Percentiles rank a stretch among this genome's conserved stretches.
phyloP scores from a whole-genome alignment of 2,329 filamentous ascomycete species.

The Diaporthe capsici region DNA sequence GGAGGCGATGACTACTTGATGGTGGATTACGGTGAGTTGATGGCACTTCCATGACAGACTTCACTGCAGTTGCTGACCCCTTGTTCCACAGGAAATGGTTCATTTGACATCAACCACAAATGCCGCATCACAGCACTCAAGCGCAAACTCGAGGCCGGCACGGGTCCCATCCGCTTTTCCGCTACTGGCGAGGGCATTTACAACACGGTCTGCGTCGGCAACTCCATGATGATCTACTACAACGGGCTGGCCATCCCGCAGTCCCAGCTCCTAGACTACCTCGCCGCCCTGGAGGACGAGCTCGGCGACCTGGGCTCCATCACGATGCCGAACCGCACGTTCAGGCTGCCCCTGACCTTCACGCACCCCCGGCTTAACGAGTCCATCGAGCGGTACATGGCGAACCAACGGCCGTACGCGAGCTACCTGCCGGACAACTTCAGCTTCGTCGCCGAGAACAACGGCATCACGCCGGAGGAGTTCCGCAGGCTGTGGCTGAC shows the following conservation, averaged over 20 bases:
- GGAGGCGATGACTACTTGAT: constrained; percentile 67
- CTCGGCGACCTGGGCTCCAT: constrained; percentile 56
- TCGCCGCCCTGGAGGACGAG: constrained; percentile 54
- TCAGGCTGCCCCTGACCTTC: constrained; percentile 60
- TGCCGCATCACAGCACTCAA: constrained; percentile 69
- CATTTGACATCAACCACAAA: constrained; percentile 69
- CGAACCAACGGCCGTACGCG: constrained; percentile 47
- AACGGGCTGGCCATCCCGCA: constrained; percentile 57
- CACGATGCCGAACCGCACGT: constrained; percentile 59
- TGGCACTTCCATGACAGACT: not conserved
- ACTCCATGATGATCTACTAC: constrained; percentile 61
- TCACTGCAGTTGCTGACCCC: not conserved
- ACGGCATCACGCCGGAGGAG: constrained; percentile 48
- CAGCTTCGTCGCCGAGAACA: constrained; percentile 50
- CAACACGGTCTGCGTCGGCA: constrained; percentile 66
- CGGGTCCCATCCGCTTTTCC: constrained; percentile 52
- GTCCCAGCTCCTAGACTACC: constrained; percentile 52
- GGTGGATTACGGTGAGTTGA: constrained; percentile 63
- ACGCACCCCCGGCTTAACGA: constrained; percentile 48
- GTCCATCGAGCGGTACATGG: constrained; percentile 48
- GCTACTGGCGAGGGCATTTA: constrained; percentile 52
- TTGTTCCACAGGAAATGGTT: constrained; percentile 55
- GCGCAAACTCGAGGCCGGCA: constrained; percentile 56
- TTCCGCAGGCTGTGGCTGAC: constrained; percentile 40
- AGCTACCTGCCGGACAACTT: constrained; percentile 51